These are phyloP conservation scores for Teratosphaeriaceae sp. DNA, from an alignment of 2,329 filamentous ascomycete genomes.

Conservation along the genomic window DNA sequence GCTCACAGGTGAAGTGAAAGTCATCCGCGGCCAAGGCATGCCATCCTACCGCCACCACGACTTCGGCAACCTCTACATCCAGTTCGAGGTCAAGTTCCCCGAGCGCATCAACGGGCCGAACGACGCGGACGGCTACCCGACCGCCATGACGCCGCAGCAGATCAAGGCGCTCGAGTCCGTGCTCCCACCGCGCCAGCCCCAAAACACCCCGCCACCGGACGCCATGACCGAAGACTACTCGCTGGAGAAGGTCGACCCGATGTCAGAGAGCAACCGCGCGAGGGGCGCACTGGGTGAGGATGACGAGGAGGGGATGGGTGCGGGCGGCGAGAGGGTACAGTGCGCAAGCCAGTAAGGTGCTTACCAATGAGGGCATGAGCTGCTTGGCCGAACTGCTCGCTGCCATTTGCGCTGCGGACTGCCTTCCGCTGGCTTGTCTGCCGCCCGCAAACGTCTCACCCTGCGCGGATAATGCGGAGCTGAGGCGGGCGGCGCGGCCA, in stretches of 20 bases:
- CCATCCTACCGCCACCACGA: conserved; percentile 93
- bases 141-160: conserved; percentile 51
- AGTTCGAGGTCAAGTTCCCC: conserved; percentile 97
- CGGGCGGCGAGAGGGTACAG: conserved; percentile 71
- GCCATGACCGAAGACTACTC: conserved; percentile 87
- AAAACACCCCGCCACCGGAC: conserved; percentile 65
- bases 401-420: no score
- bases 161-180: conserved; percentile 76
- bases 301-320: conserved; percentile 58
- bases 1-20: conserved; percentile 83
- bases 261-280: conserved; percentile 56
- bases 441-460: no score
- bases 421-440: no score
- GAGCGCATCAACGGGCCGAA: conserved; percentile 39
- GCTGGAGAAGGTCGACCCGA: conserved; percentile 75
- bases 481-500: no score
- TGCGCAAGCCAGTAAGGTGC: conserved; percentile 84
- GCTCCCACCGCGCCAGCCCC: conserved; percentile 64
- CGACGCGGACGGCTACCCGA: conserved; percentile 34
- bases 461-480: no score
- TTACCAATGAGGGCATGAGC: no score
- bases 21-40: conserved; percentile 96
- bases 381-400: no score
- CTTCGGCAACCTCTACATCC: conserved; percentile 91
- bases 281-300: conserved; percentile 53